A percentile compares a stretch with the other conserved stretches of the same genome.
phyloP scores from a whole-genome alignment of 345 rosid species.

The Arabidopsis arenosa region DNA sequence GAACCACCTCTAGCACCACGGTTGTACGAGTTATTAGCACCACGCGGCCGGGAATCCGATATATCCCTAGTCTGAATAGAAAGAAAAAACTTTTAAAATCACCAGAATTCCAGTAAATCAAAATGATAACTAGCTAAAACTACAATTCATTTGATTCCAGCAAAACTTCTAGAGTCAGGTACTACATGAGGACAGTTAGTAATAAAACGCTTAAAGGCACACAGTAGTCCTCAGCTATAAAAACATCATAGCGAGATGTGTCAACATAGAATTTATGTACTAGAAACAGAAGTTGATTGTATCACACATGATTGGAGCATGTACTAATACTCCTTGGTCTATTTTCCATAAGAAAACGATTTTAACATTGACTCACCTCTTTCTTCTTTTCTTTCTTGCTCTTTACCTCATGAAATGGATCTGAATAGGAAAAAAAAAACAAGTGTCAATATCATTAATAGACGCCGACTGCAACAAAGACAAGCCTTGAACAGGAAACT shows the following conservation, averaged over 20 bases:
- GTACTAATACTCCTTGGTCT: background rate
- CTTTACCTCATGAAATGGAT: constrained; percentile 97
- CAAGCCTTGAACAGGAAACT: background rate
- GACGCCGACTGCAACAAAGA: constrained; percentile 20
- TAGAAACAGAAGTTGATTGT: constrained; percentile 25
- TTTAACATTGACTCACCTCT: constrained; percentile 59
- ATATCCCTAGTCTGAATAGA: constrained; percentile 73
- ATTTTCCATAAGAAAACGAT: background rate
- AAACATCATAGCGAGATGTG: too few relatives aligned
- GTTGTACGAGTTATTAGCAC: constrained; percentile 53
- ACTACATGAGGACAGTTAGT: background rate
- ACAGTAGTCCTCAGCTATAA: constrained; percentile 8
- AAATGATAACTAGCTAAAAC: constrained; percentile 12
- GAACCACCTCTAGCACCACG: constrained; percentile 77
- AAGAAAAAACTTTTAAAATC: constrained; percentile 2
- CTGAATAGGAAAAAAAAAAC: constrained; percentile 45
- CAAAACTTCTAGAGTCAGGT: background rate
- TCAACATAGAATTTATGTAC: background rate
- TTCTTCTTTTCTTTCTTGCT: constrained; percentile 95
- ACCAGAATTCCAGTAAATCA: background rate
- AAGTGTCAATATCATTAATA: constrained; percentile 1
- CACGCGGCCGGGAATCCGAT: constrained; percentile 65
- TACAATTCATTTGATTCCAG: background rate
- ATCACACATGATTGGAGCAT: constrained; percentile 1
- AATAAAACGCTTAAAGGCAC: background rate